phyloP scores from a whole-genome alignment of 495 filamentous ascomycete genomes.

The Podospora bellae-mahoneyi region DNA sequence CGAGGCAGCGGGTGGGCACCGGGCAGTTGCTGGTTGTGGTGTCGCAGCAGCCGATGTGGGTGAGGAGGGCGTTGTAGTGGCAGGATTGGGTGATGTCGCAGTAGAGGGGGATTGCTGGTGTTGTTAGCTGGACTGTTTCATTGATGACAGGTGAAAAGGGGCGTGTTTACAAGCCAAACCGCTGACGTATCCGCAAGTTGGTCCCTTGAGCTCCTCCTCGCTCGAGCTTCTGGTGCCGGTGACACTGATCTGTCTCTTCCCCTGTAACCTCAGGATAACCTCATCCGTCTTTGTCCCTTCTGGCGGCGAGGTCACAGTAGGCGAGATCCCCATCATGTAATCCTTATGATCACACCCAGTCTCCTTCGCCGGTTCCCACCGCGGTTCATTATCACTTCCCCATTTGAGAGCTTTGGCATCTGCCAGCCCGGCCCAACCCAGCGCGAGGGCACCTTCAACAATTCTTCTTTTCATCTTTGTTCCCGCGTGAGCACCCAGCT shows the following conservation, averaged over 20 bases:
- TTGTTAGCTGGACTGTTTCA: neutral
- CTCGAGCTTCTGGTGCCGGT: neutral
- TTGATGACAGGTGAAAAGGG: neutral
- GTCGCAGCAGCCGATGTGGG: conserved; percentile 31
- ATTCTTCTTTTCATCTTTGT: neutral
- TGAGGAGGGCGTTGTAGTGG: conserved; percentile 24
- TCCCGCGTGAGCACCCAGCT: neutral
- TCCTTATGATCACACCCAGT: conserved; percentile 23
- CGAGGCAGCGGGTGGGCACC: conserved; percentile 25
- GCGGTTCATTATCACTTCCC: conserved; percentile 13
- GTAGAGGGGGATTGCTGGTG: conserved; percentile 19
- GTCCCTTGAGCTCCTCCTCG: neutral
- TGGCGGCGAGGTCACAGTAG: conserved; percentile 13
- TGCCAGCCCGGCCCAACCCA: conserved; percentile 12
- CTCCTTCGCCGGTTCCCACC: conserved; percentile 23
- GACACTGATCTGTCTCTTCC: neutral
- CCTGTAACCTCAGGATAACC: neutral
- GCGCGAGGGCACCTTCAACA: neutral
- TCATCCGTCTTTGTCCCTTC: neutral
- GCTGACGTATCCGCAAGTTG: conserved; percentile 28
- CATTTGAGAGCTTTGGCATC: conserved; percentile 25
- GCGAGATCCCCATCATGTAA: conserved; percentile 15
- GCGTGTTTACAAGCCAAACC: conserved; percentile 19
- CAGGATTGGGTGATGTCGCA: conserved; percentile 24
- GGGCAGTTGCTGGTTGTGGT: conserved; percentile 18